phyloP scores from a whole-genome alignment of 2,329 filamentous ascomycete genomes.

The Rhexocercosporidium sp. region DNA sequence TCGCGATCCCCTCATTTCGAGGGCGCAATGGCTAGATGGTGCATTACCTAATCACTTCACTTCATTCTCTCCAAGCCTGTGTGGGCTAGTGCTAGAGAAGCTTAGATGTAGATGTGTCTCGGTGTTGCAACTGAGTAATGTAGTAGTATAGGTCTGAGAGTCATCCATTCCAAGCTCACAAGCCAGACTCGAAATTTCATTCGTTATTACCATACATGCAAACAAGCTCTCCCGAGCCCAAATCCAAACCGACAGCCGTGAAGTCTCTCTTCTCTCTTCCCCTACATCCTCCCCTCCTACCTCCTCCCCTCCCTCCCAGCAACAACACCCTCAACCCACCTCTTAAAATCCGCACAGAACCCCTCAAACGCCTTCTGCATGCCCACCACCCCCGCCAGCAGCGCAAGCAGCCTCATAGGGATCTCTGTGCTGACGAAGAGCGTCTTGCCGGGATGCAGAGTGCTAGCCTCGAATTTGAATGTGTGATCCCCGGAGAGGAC shows the following conservation, averaged over 20 bases:
- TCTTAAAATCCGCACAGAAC: constrained; percentile 20
- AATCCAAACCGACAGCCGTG: no score
- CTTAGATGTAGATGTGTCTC: neutral
- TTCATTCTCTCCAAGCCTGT: neutral
- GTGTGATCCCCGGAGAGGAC: constrained; percentile 33
- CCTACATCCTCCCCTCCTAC: neutral
- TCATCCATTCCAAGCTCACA: neutral
- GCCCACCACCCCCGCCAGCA: constrained; percentile 20
- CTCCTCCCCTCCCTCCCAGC: constrained; percentile 6
- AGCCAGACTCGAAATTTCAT: neutral
- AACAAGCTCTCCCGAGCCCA: no score
- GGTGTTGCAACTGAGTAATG: neutral
- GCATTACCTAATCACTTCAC: neutral
- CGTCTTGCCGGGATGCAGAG: constrained; percentile 30
- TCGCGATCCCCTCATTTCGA: constrained; percentile 2
- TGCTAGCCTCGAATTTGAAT: constrained; percentile 33
- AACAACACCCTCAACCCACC: constrained; percentile 21
- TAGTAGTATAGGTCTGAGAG: neutral
- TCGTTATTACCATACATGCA: neutral
- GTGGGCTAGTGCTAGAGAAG: neutral
- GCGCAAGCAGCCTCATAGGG: constrained; percentile 22
- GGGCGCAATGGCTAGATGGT: neutral
- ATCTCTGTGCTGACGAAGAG: constrained; percentile 34
- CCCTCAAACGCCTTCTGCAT: constrained; percentile 14
- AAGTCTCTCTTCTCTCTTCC: no score